These are phyloP conservation scores for Penicillium riverlandense DNA, from an alignment of 495 filamentous ascomycete species.

Conservation along the genomic window DNA sequence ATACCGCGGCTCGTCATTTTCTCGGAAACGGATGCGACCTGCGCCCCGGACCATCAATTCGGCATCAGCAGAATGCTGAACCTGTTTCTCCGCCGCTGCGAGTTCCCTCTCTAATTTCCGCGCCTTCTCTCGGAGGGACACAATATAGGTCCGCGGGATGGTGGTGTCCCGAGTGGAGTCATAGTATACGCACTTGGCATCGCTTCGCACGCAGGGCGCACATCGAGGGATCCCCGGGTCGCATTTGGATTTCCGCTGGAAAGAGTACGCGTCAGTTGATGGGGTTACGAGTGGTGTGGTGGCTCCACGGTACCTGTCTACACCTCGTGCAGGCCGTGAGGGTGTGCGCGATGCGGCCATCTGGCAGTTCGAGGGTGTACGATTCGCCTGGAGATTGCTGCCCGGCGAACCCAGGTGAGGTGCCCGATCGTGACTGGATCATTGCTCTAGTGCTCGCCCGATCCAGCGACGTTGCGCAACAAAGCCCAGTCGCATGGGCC, in stretches of 20 bases:
- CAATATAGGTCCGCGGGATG: conserved; percentile 79
- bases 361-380: conserved; percentile 21
- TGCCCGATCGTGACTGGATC: conserved; percentile 2
- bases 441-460: conserved; percentile 4
- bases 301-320: conserved; percentile 58
- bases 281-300: too few species aligned
- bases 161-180: conserved; percentile 73
- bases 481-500: background rate
- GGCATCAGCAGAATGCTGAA: conserved; percentile 59
- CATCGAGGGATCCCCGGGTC: conserved; percentile 86
- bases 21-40: conserved; percentile 71
- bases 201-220: conserved; percentile 85
- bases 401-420: background rate
- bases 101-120: conserved; percentile 72
- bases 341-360: conserved; percentile 64
- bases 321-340: conserved; percentile 83
- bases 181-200: conserved; percentile 85
- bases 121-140: conserved; percentile 76
- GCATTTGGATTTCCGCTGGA: conserved; percentile 86
- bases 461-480: background rate
- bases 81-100: conserved; percentile 49
- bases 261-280: background rate
- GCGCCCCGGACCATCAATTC: conserved; percentile 78
- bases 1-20: conserved; percentile 79
- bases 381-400: conserved; percentile 17